Evolutionary conservation across 176 grass and related monocot genomes (phyloP).

Genomic region (Zoysia japonica): DNA sequence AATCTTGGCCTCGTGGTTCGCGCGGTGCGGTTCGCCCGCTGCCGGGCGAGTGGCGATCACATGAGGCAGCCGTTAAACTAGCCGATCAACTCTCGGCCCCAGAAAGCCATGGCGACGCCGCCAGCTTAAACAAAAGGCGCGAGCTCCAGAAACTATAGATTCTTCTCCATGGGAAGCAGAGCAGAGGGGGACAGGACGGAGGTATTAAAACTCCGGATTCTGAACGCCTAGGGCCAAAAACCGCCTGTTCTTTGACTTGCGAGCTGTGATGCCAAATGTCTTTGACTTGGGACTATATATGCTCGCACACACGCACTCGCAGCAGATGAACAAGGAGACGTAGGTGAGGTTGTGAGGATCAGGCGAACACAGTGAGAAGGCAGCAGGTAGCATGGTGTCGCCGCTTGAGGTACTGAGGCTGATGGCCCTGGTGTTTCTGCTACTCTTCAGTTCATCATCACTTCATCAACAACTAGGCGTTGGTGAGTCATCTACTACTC

Average conservation of each 20-base stretch:
- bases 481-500: slow-evolving; percentile 47
- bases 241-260: slow-evolving; percentile 68
- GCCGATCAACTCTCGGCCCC: slow-evolving; percentile 38
- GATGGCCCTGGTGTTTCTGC: slow-evolving; percentile 44
- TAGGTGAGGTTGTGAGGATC: neutral
- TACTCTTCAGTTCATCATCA: slow-evolving; percentile 45
- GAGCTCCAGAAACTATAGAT: slow-evolving; percentile 66
- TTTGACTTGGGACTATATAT: slow-evolving; percentile 39
- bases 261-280: slow-evolving; percentile 27
- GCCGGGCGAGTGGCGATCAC: slow-evolving; percentile 62
- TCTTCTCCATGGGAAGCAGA: slow-evolving; percentile 65
- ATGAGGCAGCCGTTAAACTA: slow-evolving; percentile 71
- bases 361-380: too few species aligned
- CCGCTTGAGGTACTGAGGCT: slow-evolving; percentile 40
- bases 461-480: slow-evolving; percentile 58
- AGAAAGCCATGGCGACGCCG: slow-evolving; percentile 31
- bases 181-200: slow-evolving; percentile 51
- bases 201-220: slow-evolving; percentile 50
- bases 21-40: slow-evolving; percentile 27
- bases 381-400: slow-evolving; percentile 38
- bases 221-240: slow-evolving; percentile 41
- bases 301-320: neutral
- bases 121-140: slow-evolving; percentile 33
- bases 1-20: slow-evolving; percentile 36
- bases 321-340: slow-evolving; percentile 3